Conservation (phyloP, 306 rosid genomes). For the Lathyrus tuberosus region DNA sequence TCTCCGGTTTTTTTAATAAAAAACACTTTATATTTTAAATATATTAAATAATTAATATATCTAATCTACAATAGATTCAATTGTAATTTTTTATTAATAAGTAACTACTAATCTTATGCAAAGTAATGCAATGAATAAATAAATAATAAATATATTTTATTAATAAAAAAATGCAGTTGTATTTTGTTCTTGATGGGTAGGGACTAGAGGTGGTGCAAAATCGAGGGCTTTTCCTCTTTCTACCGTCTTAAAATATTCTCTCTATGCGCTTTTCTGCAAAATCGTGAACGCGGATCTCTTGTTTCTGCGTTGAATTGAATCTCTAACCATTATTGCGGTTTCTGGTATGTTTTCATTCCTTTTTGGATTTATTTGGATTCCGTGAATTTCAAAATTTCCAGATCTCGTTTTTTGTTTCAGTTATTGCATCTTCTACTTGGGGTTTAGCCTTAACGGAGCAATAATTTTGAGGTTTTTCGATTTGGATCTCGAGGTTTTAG, state of each 20-base stretch:
- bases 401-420: conserved; percentile 53
- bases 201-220: conserved; percentile 56
- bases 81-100: too few relatives aligned
- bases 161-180: conserved; percentile 29
- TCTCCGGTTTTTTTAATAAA: too few relatives aligned
- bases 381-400: conserved; percentile 42
- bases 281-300: conserved; percentile 48
- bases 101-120: too few relatives aligned
- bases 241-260: conserved; percentile 23
- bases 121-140: not conserved
- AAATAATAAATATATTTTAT: conserved; percentile 1
- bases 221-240: conserved; percentile 50
- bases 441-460: conserved; percentile 37
- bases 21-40: too few relatives aligned
- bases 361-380: conserved; percentile 38
- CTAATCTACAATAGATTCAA: too few relatives aligned
- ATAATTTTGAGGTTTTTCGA: conserved; percentile 32
- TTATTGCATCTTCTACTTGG: conserved; percentile 29
- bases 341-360: conserved; percentile 36
- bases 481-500: conserved; percentile 59
- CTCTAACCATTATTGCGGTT: conserved; percentile 18
- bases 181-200: conserved; percentile 49
- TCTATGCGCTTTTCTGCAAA: conserved; percentile 37
- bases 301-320: conserved; percentile 38
- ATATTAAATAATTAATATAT: too few relatives aligned